Evolutionary conservation across 2,329 filamentous ascomycete genomes (phyloP), one percentile per base, ranked within the genome.

Genomic region (Thermothelomyces thermophilus): DNA sequence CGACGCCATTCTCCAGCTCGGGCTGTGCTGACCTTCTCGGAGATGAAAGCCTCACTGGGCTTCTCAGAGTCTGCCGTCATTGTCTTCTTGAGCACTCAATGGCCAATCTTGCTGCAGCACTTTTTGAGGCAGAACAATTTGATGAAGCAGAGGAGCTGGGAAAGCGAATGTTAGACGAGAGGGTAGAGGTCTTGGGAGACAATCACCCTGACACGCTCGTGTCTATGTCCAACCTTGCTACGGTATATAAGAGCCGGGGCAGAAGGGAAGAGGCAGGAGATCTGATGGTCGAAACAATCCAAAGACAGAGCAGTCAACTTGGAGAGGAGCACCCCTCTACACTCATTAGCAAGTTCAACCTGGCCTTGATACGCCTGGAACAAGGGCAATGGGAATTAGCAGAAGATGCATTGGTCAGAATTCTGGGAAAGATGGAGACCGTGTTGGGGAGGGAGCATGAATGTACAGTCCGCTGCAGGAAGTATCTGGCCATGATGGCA

Each of bases 1-100:
- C 28, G n/a, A 26, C n/a, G n/a, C 43, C 49, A 28, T 51, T 30
- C 26, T 51, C 44, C 1, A 47, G 5, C 37, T 51, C 43, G 34
- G n/a, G 33, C 16, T 26, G 28, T 14, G 33, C 34, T 43, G 11
- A 26, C 39, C 34, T 47, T 51, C 30, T 51, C 49, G 2, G 40
- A 40, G 17, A 17, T 10, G 3, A 7, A 9, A 6, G 1, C 31
- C 24, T 17, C 42, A 2, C 46, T 30, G 28, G 41, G 34, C 39
- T 51, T 51, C 13, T 51, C 42, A 9, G 9, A 19, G n/a, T 47
- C 40, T 14, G 33, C 7, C 20, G 39, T 28, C 49, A 51, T 51
- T 19, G 43, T 30, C 3, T 31, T 6, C 3, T 30, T 26, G 9
- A 26, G 24, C 24, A 5, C 24, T 26, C 9, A 5, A 5, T 5